Evolutionary conservation across 805 yeast genomes (phyloP).

Genomic region (Candida xyloterini): DNA sequence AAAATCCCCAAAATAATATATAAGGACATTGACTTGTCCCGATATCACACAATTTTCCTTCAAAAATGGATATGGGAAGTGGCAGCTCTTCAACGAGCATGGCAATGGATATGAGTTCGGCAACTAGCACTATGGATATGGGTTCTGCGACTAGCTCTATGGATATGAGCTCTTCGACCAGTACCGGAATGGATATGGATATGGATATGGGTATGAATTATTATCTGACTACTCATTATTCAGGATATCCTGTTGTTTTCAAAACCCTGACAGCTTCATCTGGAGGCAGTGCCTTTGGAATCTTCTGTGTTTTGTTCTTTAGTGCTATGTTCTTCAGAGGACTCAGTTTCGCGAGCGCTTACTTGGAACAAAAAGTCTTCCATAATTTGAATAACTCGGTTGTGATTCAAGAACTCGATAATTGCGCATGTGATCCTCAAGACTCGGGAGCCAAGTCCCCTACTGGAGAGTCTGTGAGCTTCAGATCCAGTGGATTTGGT

Average conservation of each 20-base stretch:
- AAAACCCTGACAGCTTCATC: conserved; percentile 47
- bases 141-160: conserved; percentile 16
- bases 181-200: conserved; percentile 14
- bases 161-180: conserved; percentile 17
- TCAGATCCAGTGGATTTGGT: conserved; percentile 9
- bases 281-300: conserved; percentile 69
- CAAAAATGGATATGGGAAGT: neutral
- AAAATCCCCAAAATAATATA: too few species aligned
- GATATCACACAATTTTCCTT: neutral
- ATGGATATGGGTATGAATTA: conserved; percentile 51
- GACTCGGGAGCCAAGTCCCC: conserved; percentile 19
- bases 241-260: conserved; percentile 63
- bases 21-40: neutral
- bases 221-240: conserved; percentile 50
- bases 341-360: conserved; percentile 54
- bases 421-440: conserved; percentile 36
- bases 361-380: conserved; percentile 67
- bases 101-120: conserved; percentile 8
- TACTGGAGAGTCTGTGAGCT: conserved; percentile 10
- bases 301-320: conserved; percentile 58
- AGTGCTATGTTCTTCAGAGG: conserved; percentile 60
- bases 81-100: neutral
- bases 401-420: conserved; percentile 28
- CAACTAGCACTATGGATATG: conserved; percentile 14
- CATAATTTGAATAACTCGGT: conserved; percentile 36